Percentiles rank a stretch among this genome's conserved stretches.
phyloP scores from a whole-genome alignment of 352 stramenopile genomes.

The Phytopythium delawarense region DNA sequence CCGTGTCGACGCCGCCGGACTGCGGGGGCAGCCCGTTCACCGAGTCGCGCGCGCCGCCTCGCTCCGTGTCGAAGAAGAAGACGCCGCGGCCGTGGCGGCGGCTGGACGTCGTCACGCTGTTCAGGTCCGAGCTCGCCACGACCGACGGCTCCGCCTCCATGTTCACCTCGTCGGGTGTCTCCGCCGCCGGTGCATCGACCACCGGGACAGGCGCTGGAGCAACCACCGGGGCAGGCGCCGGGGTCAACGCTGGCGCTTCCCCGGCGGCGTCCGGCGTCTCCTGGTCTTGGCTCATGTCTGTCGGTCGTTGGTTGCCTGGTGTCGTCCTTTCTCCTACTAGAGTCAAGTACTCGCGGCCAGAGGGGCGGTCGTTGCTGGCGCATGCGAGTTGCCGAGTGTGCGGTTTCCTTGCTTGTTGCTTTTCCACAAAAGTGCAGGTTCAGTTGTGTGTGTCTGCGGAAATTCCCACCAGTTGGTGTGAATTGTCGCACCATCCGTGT shows the following conservation, averaged over 20 bases:
- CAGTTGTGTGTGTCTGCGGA: not conserved
- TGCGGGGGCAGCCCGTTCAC: constrained; percentile 16
- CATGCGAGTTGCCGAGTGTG: not conserved
- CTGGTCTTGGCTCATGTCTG: constrained; percentile 1
- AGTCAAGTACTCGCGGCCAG: too few relatives aligned
- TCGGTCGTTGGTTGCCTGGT: not conserved
- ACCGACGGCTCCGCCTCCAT: not conserved
- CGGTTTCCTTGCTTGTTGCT: too few relatives aligned
- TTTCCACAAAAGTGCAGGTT: constrained; percentile 3
- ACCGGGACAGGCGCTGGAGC: too few relatives aligned
- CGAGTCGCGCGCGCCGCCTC: constrained; percentile 25
- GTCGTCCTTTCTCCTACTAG: not conserved
- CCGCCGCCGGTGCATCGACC: not conserved
- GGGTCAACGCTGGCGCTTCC: not conserved
- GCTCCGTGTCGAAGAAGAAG: constrained; percentile 41
- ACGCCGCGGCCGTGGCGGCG: constrained; percentile 8
- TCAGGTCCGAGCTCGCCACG: not conserved
- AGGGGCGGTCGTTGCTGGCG: not conserved
- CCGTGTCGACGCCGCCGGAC: constrained; percentile 19
- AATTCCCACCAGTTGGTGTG: not conserved
- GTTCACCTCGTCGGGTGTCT: not conserved
- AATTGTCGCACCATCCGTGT: not conserved
- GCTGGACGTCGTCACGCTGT: not conserved
- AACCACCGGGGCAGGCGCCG: too few relatives aligned
- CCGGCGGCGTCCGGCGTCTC: not conserved